Conservation (phyloP, 2,329 filamentous ascomycete species). For the Juglanconis oblonga region DNA sequence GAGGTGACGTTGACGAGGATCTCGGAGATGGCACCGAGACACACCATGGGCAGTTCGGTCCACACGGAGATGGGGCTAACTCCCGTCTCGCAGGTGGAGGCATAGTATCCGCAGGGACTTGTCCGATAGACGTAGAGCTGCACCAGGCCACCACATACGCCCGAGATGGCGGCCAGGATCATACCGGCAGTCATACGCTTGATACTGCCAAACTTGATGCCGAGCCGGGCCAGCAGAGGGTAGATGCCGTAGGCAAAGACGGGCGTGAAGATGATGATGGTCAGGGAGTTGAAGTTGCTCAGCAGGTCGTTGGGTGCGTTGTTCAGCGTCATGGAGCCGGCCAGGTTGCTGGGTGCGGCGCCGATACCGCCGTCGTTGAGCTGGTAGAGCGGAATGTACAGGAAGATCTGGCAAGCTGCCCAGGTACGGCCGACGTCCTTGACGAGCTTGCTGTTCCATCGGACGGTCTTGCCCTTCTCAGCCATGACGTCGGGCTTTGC, state of each 20-base stretch:
- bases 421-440: slow-evolving; percentile 58
- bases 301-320: slow-evolving; percentile 61
- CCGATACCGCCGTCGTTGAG: slow-evolving; percentile 40
- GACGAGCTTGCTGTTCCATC: slow-evolving; percentile 64
- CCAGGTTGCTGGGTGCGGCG: slow-evolving; percentile 33
- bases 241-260: slow-evolving; percentile 55
- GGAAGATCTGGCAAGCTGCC: slow-evolving; percentile 37
- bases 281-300: slow-evolving; percentile 56
- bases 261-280: slow-evolving; percentile 56
- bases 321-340: slow-evolving; percentile 41
- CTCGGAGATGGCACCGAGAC: slow-evolving; percentile 51
- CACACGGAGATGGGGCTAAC: slow-evolving; percentile 46
- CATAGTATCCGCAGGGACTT: slow-evolving; percentile 49
- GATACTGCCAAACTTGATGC: slow-evolving; percentile 57
- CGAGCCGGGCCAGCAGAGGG: slow-evolving; percentile 47
- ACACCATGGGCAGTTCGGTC: slow-evolving; percentile 48
- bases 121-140: slow-evolving; percentile 58
- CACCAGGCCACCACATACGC: slow-evolving; percentile 49
- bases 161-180: slow-evolving; percentile 31
- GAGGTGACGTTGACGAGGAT: slow-evolving; percentile 61
- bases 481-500: slow-evolving; percentile 54
- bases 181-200: slow-evolving; percentile 58
- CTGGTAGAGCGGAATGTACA: slow-evolving; percentile 38
- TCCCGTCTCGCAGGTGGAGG: slow-evolving; percentile 36
- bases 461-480: slow-evolving; percentile 47